Evolutionary conservation across 352 stramenopile species (phyloP), one percentile per base, ranked within the genome.

Genomic region (Globisporangium iwayamae): DNA sequence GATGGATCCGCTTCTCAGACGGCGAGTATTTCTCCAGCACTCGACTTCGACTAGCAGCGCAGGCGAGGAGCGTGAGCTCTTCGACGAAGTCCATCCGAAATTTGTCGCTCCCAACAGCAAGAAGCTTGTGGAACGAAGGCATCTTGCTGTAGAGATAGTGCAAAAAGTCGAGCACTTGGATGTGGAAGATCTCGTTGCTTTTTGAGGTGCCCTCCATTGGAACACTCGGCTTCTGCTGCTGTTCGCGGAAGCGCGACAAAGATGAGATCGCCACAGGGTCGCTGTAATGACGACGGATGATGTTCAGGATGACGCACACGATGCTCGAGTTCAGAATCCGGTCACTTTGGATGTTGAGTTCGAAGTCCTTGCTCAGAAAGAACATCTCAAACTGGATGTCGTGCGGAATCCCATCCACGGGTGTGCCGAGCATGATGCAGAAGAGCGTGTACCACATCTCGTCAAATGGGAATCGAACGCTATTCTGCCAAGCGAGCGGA

Each of bases 401-500:
- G 70, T 83, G 71, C 18, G 83, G 78, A 32, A 85, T 70, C 0
- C 79, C 81, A n/a, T 90, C 81, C 9, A 87, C 74, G 0, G 83
- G 79, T 30, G 78, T 71, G 1, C 83, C 83, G 47, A 92, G 66
- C 48, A 90, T 36, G 46, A 79, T 83, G 52, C 81, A 87, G 60
- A 92, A 78, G 4, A 92, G 68, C 39, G 73, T 66, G 56, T 90
- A 90, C 79, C 80, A 92, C 71, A 89, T 77, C 14, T 89, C 74
- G 20, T 89, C 63, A 43, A 92, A 89, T 2, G 79, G 81, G 36
- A 92, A 89, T 14, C 46, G 34, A 8, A n/a, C 13, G 39, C 18
- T 53, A 28, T 41, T 41, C 14, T 16, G 14, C 14, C 28, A 41
- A 18, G 28, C 30, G 18, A 30, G 14, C 5, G 16, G 34, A 10